These are phyloP conservation scores for Parafenestella ontariensis DNA, from an alignment of 2,329 filamentous ascomycete species.

Conservation along the genomic window DNA sequence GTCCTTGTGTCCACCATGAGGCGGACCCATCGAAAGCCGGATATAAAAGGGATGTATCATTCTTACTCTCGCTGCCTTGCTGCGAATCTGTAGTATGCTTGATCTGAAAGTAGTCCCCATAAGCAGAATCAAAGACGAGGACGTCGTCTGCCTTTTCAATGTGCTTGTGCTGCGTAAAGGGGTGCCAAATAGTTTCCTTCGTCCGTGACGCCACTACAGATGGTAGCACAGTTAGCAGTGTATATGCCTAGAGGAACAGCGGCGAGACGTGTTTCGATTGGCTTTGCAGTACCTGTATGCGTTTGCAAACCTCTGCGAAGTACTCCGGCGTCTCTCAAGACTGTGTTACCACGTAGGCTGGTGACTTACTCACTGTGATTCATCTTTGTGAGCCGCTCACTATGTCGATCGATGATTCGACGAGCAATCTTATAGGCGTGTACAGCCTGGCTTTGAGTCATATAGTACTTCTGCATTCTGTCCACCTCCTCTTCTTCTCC, in stretches of 20 bases:
- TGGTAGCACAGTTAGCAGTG: background rate
- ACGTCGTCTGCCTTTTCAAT: constrained; percentile 68
- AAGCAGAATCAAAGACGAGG: constrained; percentile 78
- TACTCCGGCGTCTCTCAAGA: too few species aligned
- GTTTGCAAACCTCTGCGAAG: too few species aligned
- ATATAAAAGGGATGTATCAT: constrained; percentile 55
- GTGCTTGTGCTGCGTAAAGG: constrained; percentile 80
- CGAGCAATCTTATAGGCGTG: constrained; percentile 57
- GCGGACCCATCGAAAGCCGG: constrained; percentile 83
- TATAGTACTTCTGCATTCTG: constrained; percentile 71
- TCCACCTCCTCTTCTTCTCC: constrained; percentile 57
- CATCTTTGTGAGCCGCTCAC: constrained; percentile 63
- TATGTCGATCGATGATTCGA: constrained; percentile 62
- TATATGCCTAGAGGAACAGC: background rate
- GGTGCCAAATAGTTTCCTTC: constrained; percentile 73
- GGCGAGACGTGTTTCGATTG: background rate
- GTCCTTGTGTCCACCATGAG: constrained; percentile 90
- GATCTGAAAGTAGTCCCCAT: constrained; percentile 79
- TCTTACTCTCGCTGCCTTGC: constrained; percentile 9
- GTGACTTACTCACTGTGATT: constrained; percentile 51
- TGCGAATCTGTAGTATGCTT: constrained; percentile 39
- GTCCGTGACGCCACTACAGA: constrained; percentile 63
- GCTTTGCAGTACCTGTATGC: too few species aligned
- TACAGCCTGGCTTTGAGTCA: constrained; percentile 44
- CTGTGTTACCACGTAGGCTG: background rate